A percentile compares a stretch with the other conserved stretches of the same genome.
phyloP scores from a whole-genome alignment of 108 stramenopile species.

The Fistulifera solaris region DNA sequence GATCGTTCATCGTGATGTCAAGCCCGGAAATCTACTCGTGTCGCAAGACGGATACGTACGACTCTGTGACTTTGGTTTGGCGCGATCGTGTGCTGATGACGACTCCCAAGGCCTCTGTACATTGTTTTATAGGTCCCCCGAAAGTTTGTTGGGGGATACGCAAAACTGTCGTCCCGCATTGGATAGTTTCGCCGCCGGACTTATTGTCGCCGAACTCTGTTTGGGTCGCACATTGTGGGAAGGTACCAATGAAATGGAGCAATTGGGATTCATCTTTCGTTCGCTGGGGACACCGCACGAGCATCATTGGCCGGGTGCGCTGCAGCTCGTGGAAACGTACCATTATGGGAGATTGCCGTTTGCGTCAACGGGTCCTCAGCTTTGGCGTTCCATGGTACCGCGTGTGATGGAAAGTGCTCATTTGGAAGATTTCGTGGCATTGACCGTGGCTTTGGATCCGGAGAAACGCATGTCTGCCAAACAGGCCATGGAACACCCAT shows the following conservation, averaged over 20 bases:
- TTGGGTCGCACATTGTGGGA: slow-evolving; percentile 43
- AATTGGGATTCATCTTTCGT: slow-evolving; percentile 46
- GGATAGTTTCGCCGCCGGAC: slow-evolving; percentile 65
- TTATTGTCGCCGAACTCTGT: slow-evolving; percentile 45
- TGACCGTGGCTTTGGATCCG: slow-evolving; percentile 50
- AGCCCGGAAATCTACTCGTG: slow-evolving; percentile 84
- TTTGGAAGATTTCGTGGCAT: slow-evolving; percentile 20
- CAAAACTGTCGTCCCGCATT: slow-evolving; percentile 18
- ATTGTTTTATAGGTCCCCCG: slow-evolving; percentile 73
- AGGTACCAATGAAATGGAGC: slow-evolving; percentile 59
- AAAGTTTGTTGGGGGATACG: slow-evolving; percentile 48
- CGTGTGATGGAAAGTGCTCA: slow-evolving; percentile 17
- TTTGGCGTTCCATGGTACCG: slow-evolving; percentile 17
- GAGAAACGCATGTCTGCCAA: slow-evolving; percentile 32
- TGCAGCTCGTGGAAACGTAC: slow-evolving; percentile 20
- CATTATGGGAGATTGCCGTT: slow-evolving; percentile 57
- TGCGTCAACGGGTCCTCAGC: slow-evolving; percentile 19
- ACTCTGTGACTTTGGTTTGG: slow-evolving; percentile 76
- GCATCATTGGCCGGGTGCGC: slow-evolving; percentile 38
- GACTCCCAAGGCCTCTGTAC: slow-evolving; percentile 45
- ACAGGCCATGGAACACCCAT: slow-evolving; percentile 25
- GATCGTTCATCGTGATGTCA: slow-evolving; percentile 92
- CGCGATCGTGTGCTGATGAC: slow-evolving; percentile 9
- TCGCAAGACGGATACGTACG: slow-evolving; percentile 39
- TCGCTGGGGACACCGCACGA: slow-evolving; percentile 59